A percentile compares a stretch with the other conserved stretches of the same genome.
Conservation (phyloP, 768 basidiomycete species). For the Tephrocybe rancida region DNA sequence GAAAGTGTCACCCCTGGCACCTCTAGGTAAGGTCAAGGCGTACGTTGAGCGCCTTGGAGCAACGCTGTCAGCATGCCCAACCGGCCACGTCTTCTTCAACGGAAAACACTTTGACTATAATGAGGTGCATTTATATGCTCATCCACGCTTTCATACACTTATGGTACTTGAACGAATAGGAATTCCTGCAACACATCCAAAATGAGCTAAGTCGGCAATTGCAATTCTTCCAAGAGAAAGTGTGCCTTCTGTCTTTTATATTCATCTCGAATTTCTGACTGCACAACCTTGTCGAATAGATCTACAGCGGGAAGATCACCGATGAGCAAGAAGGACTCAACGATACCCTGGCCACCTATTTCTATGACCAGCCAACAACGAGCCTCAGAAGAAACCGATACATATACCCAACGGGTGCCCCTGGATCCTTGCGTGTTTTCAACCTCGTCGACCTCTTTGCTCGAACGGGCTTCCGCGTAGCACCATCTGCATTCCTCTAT, state of each 20-base stretch:
- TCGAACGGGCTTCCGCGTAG: slow-evolving; percentile 43
- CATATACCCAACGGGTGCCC: slow-evolving; percentile 58
- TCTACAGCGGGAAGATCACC: slow-evolving; percentile 59
- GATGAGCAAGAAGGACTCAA: slow-evolving; percentile 55
- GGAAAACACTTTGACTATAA: slow-evolving; percentile 76
- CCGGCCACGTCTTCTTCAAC: slow-evolving; percentile 84
- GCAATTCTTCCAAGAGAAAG: slow-evolving; percentile 75
- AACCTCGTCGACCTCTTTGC: slow-evolving; percentile 58
- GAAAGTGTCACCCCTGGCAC: slow-evolving; percentile 27
- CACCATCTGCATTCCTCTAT: slow-evolving; percentile 58
- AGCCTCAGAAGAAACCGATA: slow-evolving; percentile 72
- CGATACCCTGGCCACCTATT: slow-evolving; percentile 67
- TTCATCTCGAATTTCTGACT: background rate
- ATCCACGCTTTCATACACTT: too few species aligned
- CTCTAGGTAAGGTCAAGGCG: slow-evolving; percentile 44
- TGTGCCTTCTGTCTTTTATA: slow-evolving; percentile 26
- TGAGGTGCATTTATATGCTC: slow-evolving; percentile 52
- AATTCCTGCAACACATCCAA: slow-evolving; percentile 67
- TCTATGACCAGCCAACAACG: slow-evolving; percentile 86
- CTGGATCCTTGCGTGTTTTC: slow-evolving; percentile 51
- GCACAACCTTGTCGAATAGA: slow-evolving; percentile 33
- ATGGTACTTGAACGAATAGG: slow-evolving; percentile 37
- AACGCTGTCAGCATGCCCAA: slow-evolving; percentile 32
- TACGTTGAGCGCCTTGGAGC: slow-evolving; percentile 66
- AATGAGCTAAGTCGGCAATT: slow-evolving; percentile 58